A percentile compares a stretch with the other conserved stretches of the same genome.
Conservation (phyloP, 2,329 filamentous ascomycete species). For the Fusarium palustre region DNA sequence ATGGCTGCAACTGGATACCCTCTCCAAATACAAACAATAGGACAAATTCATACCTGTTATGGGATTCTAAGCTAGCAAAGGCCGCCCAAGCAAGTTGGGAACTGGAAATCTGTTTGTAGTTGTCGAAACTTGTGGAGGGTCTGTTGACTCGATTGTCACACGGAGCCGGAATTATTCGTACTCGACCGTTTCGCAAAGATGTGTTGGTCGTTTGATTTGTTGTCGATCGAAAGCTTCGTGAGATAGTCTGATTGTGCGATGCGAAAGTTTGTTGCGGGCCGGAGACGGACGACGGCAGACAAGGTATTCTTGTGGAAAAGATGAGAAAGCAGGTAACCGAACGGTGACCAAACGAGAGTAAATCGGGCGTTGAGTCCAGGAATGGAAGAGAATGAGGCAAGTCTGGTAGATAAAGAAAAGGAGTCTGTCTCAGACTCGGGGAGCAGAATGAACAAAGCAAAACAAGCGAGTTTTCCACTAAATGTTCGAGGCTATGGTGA, state of each 20-base stretch:
- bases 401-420: slow-evolving; percentile 40
- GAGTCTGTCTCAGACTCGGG: slow-evolving; percentile 45
- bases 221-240: slow-evolving; percentile 28
- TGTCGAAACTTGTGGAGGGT: slow-evolving; percentile 6
- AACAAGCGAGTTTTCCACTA: slow-evolving; percentile 34
- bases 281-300: slow-evolving; percentile 43
- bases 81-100: not conserved
- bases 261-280: slow-evolving; percentile 45
- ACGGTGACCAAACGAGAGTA: slow-evolving; percentile 23
- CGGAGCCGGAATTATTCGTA: slow-evolving; percentile 21
- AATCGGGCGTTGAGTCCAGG: slow-evolving; percentile 32
- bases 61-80: slow-evolving; percentile 10
- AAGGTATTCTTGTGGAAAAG: slow-evolving; percentile 30
- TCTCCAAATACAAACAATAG: not conserved
- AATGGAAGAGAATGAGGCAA: slow-evolving; percentile 39
- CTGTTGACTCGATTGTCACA: slow-evolving; percentile 14
- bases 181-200: slow-evolving; percentile 16
- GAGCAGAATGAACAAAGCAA: slow-evolving; percentile 40
- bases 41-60: slow-evolving; percentile 36
- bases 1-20: not conserved
- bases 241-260: slow-evolving; percentile 32
- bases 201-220: slow-evolving; percentile 15
- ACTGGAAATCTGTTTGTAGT: slow-evolving; percentile 13
- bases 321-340: slow-evolving; percentile 34
- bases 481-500: slow-evolving; percentile 25